Percentiles rank a stretch among this genome's conserved stretches.
phyloP scores from a whole-genome alignment of 2,329 filamentous ascomycete species.

The Juglanconis sp. region DNA sequence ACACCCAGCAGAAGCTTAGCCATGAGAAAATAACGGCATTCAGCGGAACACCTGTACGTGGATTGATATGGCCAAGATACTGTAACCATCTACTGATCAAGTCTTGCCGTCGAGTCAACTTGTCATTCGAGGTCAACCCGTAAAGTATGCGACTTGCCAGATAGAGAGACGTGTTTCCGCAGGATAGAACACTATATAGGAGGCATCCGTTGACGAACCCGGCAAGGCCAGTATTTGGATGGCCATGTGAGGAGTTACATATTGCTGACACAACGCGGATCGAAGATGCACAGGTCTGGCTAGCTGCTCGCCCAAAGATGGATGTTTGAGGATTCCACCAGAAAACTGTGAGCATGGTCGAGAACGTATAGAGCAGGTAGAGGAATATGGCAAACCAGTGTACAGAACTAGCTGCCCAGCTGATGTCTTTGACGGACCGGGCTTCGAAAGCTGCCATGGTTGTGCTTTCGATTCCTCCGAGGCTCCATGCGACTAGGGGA shows the following conservation, averaged over 20 bases:
- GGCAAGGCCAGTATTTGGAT: background rate
- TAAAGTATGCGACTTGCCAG: background rate
- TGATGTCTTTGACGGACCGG: slow-evolving; percentile 10
- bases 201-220: slow-evolving; percentile 9
- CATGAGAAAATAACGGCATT: slow-evolving; percentile 8
- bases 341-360: slow-evolving; percentile 14
- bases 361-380: slow-evolving; percentile 13
- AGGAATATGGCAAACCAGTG: slow-evolving; percentile 13
- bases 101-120: no score
- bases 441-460: slow-evolving; percentile 21
- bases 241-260: background rate
- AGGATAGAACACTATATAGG: slow-evolving; percentile 1
- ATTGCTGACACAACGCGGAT: background rate
- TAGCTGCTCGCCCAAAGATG: background rate
- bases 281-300: background rate
- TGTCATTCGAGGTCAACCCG: no score
- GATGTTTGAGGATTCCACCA: background rate
- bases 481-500: slow-evolving; percentile 18
- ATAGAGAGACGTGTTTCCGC: background rate
- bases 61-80: background rate
- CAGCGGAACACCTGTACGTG: slow-evolving; percentile 7
- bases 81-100: no score
- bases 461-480: slow-evolving; percentile 19
- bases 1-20: slow-evolving; percentile 9
- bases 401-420: slow-evolving; percentile 14